Evolutionary conservation across 192 early-diverging fungal species (phyloP), one percentile per base, ranked within the genome.

Genomic region (Linnemannia zychae): DNA sequence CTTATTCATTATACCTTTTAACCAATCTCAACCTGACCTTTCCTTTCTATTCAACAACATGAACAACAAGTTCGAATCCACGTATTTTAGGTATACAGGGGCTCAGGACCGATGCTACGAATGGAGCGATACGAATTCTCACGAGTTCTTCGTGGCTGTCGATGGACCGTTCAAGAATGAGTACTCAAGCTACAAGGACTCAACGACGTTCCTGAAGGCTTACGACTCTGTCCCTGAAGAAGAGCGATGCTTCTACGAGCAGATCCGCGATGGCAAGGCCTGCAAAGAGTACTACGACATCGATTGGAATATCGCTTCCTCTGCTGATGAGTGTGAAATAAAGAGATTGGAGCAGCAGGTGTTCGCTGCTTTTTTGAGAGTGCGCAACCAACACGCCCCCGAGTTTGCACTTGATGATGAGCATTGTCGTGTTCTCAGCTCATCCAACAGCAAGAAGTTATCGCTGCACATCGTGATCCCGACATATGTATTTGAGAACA

Each of bases 401-500:
- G 53, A 28, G 20, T 57, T 57, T 57, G 53, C 20, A 28, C 53
- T 57, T 57, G 53, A 57, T 57, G 40, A 44, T 44, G 40, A 44
- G 40, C 40, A 44, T 44, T 44, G 40, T 16, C 71, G 71, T 50
- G 71, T 72, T 1, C 48, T 72, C 17, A 72, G 71, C 48, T 40
- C 71, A 50, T 72, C 71, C 22, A 50, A 24, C 68, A 4, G 6
- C 37, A 22, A 24, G 68, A 70, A 72, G 47, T n/a, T 72, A n/a
- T 50, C 48, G 28, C 48, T 66, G 18, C 74, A 75, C 22, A 66
- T 75, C 47, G 38, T 75, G 20, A 66, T 75, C 31, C 63, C 74
- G n/a, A 74, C 50, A 24, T 72, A 72, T 47, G 46, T 31, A 7
- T 72, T 72, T 31, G 33, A 72, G 24, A 72, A 49, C 71, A 50